Evolutionary conservation across 257 asterid genomes (phyloP).

Genomic region (Linderniella brevidens): DNA sequence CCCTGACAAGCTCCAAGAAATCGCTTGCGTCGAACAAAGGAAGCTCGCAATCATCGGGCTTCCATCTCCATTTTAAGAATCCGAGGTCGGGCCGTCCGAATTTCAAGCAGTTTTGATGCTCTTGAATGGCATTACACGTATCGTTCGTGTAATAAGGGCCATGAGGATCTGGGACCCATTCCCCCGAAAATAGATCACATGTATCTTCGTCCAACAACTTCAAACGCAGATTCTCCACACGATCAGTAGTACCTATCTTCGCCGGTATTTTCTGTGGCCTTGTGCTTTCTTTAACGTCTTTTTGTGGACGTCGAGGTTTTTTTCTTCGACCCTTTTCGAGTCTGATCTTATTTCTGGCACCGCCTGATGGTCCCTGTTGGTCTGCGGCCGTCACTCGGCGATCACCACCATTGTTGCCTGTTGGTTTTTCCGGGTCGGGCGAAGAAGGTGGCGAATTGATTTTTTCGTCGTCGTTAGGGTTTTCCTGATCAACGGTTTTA

Average conservation of each 20-base stretch:
- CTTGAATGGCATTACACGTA: constrained; percentile 33
- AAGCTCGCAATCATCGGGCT: constrained; percentile 44
- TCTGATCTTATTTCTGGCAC: not conserved
- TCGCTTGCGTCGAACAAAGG: constrained; percentile 18
- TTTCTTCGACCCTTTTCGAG: constrained; percentile 13
- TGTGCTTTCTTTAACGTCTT: not conserved
- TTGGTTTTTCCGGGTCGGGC: not conserved
- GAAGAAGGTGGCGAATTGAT: not conserved
- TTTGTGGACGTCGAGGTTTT: constrained; percentile 8
- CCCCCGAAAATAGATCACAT: constrained; percentile 65
- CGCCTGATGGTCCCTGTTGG: not conserved
- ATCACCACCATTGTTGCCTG: not conserved
- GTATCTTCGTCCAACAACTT: constrained; percentile 11
- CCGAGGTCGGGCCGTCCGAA: constrained; percentile 41
- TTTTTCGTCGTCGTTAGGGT: too few relatives aligned
- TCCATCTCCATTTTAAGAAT: constrained; percentile 51
- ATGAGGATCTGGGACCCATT: constrained; percentile 57
- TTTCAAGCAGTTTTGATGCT: constrained; percentile 51
- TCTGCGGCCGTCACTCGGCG: not conserved
- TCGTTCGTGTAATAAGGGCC: constrained; percentile 62
- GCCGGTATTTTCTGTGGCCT: too few relatives aligned
- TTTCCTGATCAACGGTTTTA: too few relatives aligned
- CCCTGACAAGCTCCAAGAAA: constrained; percentile 29
- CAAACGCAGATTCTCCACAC: constrained; percentile 9
- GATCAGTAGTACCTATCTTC: too few relatives aligned